A percentile compares a stretch with the other conserved stretches of the same genome.
Conservation (phyloP, 129 eudicot species). For the Artemisia annua region DNA sequence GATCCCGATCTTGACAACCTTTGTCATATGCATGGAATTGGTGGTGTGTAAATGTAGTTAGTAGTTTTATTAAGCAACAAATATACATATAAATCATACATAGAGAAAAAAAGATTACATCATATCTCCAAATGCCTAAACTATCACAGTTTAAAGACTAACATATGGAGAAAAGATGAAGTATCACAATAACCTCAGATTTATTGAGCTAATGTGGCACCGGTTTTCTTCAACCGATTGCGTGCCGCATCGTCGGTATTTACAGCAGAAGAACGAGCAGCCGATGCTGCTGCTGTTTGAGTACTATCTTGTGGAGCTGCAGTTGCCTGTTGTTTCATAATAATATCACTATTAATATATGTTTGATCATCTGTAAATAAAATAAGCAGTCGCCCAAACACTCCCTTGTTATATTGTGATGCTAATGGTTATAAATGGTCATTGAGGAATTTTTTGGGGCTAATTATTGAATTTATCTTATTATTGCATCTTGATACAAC, state of each 20-base stretch:
- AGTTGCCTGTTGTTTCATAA: slow-evolving; percentile 38
- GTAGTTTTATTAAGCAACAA: slow-evolving; percentile 21
- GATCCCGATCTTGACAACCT: too few relatives aligned
- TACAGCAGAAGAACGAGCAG: slow-evolving; percentile 22
- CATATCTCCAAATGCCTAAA: slow-evolving; percentile 38
- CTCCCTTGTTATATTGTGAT: too few relatives aligned
- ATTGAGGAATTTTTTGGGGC: too few relatives aligned
- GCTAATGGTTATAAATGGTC: too few relatives aligned
- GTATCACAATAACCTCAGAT: neutral
- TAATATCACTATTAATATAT: neutral
- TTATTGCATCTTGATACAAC: too few relatives aligned
- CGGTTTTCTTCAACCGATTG: slow-evolving; percentile 51
- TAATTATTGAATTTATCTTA: too few relatives aligned
- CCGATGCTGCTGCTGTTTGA: slow-evolving; percentile 36
- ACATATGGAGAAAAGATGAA: slow-evolving; percentile 29
- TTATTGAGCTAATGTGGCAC: slow-evolving; percentile 23
- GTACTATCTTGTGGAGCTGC: slow-evolving; percentile 28
- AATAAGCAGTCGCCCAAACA: too few relatives aligned
- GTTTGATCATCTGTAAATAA: too few relatives aligned
- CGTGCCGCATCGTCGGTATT: slow-evolving; percentile 46
- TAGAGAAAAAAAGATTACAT: slow-evolving; percentile 29
- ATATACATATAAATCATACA: slow-evolving; percentile 15
- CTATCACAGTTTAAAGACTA: slow-evolving; percentile 45
- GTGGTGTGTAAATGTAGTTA: slow-evolving; percentile 18
- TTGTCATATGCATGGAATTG: neutral